Conservation (phyloP, 2,329 filamentous ascomycete genomes). For the Cladophialophora yegresii region DNA sequence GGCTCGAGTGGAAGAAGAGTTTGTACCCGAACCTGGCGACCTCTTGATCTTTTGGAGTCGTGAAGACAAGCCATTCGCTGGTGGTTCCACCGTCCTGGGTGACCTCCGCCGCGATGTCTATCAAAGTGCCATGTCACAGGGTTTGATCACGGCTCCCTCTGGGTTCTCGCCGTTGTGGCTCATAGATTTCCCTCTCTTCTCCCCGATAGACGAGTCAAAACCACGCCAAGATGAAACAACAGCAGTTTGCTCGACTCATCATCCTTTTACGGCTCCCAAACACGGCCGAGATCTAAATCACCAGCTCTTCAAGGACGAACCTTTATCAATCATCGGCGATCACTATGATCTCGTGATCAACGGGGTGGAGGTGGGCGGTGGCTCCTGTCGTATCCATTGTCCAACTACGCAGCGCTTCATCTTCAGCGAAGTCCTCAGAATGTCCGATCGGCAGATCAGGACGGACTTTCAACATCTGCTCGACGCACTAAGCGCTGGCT, state of each 20-base stretch:
- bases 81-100: slow-evolving; percentile 69
- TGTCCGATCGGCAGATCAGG: slow-evolving; percentile 68
- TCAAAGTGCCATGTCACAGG: slow-evolving; percentile 65
- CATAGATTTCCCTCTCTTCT: slow-evolving; percentile 88
- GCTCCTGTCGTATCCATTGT: slow-evolving; percentile 87
- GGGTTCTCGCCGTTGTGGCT: slow-evolving; percentile 80
- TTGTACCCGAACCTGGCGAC: slow-evolving; percentile 69
- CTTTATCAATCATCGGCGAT: slow-evolving; percentile 73
- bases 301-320: slow-evolving; percentile 63
- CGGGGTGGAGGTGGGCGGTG: slow-evolving; percentile 89
- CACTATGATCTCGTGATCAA: slow-evolving; percentile 97
- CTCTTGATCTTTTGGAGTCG: slow-evolving; percentile 81
- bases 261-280: slow-evolving; percentile 91
- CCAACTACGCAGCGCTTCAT: slow-evolving; percentile 80
- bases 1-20: slow-evolving; percentile 56
- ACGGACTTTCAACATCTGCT: slow-evolving; percentile 80
- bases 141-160: slow-evolving; percentile 54
- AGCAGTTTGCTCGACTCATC: slow-evolving; percentile 84
- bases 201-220: slow-evolving; percentile 64
- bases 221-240: slow-evolving; percentile 80
- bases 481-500: slow-evolving; percentile 77
- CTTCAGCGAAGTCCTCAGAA: slow-evolving; percentile 78
- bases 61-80: slow-evolving; percentile 62
- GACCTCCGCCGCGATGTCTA: slow-evolving; percentile 71
- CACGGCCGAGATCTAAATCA: slow-evolving; percentile 70